Evolutionary conservation across 331 rosid genomes (phyloP), one percentile per base, ranked within the genome.

Genomic region (Spiraea crenata): DNA sequence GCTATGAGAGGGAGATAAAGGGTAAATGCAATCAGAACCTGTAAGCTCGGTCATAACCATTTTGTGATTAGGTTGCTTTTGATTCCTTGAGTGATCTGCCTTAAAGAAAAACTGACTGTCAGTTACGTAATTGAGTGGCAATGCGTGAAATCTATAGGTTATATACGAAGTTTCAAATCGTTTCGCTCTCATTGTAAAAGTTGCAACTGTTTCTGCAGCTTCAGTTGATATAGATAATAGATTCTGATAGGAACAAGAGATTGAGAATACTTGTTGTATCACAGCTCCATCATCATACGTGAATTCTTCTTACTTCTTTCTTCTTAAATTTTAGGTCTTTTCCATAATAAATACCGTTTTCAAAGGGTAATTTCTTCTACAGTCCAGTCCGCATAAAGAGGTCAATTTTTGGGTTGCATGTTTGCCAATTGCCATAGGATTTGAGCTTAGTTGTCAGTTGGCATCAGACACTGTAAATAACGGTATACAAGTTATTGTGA

Each of bases 1-100:
- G 92, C 97, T 55, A 72, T 95, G 78, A 91, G 86, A 80, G 96
- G 96, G 71, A 79, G 79, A 73, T 89, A 79, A 82, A 58, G 39
- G 62, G 69, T 58, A 62, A 41, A 71, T 11, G 72, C 67, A 48
- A 41, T 71, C 68, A 39, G 61, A 62, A 40, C 3, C 41, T 69
- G 64, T 59, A 54, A 57, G 75, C 73, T 57, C 2, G 67, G 45
- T 74, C 57, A 65, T 47, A 25, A 34, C 63, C 66, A 41, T 75
- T 77, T 67, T 65, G 66, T 38, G 61, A 57, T 65, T 63, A 82
- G 11, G 11, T 31, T 55, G 70, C 62, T 62, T 70, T 46, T 70
- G 50, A 69, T 74, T 61, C 60, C 41, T 13, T 19, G 38, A 38
- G 69, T 72, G 61, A 49, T 40, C 15, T 51, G 70, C 44, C 67